phyloP scores from a whole-genome alignment of 164 flowering plant genomes.

The Euptelea pleiosperma region DNA sequence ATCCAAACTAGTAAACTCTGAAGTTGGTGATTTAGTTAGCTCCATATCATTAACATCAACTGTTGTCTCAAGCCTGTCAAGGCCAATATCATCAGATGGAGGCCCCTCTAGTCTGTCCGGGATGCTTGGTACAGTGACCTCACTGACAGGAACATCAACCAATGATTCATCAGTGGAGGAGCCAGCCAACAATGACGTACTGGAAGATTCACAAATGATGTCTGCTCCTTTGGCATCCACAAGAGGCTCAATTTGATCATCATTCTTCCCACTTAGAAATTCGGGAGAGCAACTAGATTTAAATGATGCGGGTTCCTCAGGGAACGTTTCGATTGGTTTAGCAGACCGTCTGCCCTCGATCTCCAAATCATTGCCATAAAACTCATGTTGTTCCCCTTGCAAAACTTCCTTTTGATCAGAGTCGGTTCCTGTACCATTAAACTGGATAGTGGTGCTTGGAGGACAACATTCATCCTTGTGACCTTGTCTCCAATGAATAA shows the following conservation, averaged over 20 bases:
- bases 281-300: conserved; percentile 11
- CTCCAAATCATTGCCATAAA: conserved; percentile 13
- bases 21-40: conserved; percentile 26
- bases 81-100: conserved; percentile 14
- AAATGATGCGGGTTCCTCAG: conserved; percentile 18
- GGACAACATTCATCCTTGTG: conserved; percentile 77
- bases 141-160: conserved; percentile 35
- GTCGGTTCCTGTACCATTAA: conserved; percentile 22
- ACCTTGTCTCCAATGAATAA: conserved; percentile 84
- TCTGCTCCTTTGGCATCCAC: conserved; percentile 18
- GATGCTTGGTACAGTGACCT: conserved; percentile 26
- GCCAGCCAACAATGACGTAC: conserved; percentile 27
- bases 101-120: conserved; percentile 22
- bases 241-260: conserved; percentile 22
- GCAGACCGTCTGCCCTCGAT: conserved; percentile 12
- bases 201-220: conserved; percentile 25
- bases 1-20: conserved; percentile 25
- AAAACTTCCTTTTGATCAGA: conserved; percentile 11
- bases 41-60: conserved; percentile 2
- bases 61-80: conserved; percentile 13
- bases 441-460: conserved; percentile 12
- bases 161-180: conserved; percentile 24
- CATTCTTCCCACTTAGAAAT: conserved; percentile 16
- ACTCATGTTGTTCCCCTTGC: conserved; percentile 15
- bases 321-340: conserved; percentile 12